These are phyloP conservation scores for Macadamia tetraphylla DNA, from an alignment of 164 flowering plant species.

Conservation along the genomic window DNA sequence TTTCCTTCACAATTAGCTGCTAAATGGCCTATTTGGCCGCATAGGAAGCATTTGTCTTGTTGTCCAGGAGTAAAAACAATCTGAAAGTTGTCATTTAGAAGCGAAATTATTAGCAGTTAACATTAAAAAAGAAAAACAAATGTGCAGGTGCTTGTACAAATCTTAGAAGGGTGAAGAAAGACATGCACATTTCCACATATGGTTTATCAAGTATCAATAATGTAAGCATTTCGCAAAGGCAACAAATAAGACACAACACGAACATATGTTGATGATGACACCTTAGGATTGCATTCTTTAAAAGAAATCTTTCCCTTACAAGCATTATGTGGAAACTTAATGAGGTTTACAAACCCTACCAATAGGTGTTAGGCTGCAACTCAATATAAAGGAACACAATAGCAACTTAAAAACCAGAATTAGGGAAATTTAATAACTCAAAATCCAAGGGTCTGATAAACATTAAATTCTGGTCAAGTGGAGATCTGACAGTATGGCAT, in stretches of 20 bases:
- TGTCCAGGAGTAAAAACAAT: constrained; percentile 91
- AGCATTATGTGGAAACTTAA: too few species aligned
- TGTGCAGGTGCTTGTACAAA: too few species aligned
- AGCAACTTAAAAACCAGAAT: too few species aligned
- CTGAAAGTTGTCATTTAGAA: constrained; percentile 30
- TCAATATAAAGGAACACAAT: too few species aligned
- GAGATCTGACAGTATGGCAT: too few species aligned
- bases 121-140: neutral
- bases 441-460: too few species aligned
- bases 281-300: neutral
- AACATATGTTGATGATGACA: neutral
- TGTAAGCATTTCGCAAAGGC: neutral
- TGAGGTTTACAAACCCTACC: too few species aligned
- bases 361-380: too few species aligned
- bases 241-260: neutral
- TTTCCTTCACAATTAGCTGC: constrained; percentile 96
- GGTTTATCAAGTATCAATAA: neutral
- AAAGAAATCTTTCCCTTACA: too few species aligned
- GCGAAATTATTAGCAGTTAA: neutral
- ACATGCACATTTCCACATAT: neutral
- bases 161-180: neutral
- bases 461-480: too few species aligned
- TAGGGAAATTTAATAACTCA: too few species aligned
- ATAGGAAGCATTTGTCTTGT: constrained; percentile 91
- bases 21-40: constrained; percentile 97